Conservation (phyloP, 768 basidiomycete species). For the Boletus rubroflammeus region DNA sequence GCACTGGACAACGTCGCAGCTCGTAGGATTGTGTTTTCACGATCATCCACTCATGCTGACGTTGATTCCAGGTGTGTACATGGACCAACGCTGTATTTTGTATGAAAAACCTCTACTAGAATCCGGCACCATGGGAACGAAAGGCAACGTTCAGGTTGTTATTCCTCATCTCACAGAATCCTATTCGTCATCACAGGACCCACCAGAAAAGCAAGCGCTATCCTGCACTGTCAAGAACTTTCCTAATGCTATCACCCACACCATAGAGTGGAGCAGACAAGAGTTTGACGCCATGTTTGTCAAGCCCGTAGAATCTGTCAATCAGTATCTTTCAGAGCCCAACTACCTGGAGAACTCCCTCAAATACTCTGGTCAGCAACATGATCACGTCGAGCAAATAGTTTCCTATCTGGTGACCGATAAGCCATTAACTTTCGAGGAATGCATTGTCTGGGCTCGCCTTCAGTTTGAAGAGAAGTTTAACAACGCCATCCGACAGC, state of each 20-base stretch:
- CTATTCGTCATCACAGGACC: slow-evolving; percentile 96
- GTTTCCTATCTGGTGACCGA: slow-evolving; percentile 85
- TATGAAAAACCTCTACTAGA: slow-evolving; percentile 94
- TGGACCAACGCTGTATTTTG: slow-evolving; percentile 98
- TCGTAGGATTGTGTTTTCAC: slow-evolving; percentile 48
- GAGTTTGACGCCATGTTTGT: slow-evolving; percentile 93
- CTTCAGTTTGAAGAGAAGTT: slow-evolving; percentile 94
- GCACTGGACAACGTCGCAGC: slow-evolving; percentile 96
- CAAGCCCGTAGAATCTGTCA: slow-evolving; percentile 90
- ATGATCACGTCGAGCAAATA: slow-evolving; percentile 86
- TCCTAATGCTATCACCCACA: slow-evolving; percentile 96
- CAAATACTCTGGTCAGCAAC: slow-evolving; percentile 89
- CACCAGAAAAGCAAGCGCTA: slow-evolving; percentile 95
- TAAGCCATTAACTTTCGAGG: slow-evolving; percentile 93
- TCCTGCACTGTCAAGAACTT: slow-evolving; percentile 99
- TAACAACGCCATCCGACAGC: slow-evolving; percentile 88
- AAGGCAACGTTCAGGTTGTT: slow-evolving; percentile 95
- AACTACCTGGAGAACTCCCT: slow-evolving; percentile 90
- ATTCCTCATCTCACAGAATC: slow-evolving; percentile 94
- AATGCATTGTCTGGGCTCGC: slow-evolving; percentile 96
- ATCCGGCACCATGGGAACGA: slow-evolving; percentile 96
- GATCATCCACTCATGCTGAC: neutral
- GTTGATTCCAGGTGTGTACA: slow-evolving; percentile 73
- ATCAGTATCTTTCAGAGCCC: slow-evolving; percentile 94
- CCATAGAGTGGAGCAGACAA: slow-evolving; percentile 96